A percentile compares a stretch with the other conserved stretches of the same genome.
These are phyloP conservation scores for Aspergillus fumigatus DNA, from an alignment of 2,329 filamentous ascomycete species.

Conservation along the genomic window DNA sequence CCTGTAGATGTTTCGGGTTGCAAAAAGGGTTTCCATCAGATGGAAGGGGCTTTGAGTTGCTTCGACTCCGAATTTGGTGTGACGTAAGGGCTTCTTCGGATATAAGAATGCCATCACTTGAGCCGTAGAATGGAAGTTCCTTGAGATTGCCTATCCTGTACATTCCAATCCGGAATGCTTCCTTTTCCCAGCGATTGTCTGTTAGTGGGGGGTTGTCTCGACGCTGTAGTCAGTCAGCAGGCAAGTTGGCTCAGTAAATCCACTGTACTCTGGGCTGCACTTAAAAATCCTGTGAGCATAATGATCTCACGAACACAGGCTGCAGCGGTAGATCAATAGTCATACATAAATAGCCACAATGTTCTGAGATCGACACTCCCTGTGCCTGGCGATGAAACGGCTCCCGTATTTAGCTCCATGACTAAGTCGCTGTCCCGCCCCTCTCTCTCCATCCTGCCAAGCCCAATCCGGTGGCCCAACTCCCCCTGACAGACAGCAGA, in stretches of 20 bases:
- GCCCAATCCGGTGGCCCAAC: not conserved
- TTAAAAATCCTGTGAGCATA: not conserved
- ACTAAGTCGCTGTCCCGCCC: not conserved
- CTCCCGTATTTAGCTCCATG: not conserved
- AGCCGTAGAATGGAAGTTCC: not conserved
- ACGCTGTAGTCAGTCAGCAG: not conserved
- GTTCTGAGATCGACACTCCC: no score
- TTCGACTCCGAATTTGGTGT: no score
- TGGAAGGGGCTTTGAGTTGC: not conserved
- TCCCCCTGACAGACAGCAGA: not conserved
- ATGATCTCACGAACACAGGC: not conserved
- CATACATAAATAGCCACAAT: not conserved
- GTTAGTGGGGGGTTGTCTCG: not conserved
- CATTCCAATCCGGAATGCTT: not conserved
- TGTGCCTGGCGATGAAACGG: not conserved
- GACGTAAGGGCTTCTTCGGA: not conserved
- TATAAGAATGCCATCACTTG: not conserved
- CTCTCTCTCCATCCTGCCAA: not conserved
- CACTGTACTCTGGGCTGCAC: no score
- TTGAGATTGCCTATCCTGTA: not conserved
- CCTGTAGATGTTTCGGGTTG: not conserved
- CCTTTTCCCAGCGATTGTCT: not conserved
- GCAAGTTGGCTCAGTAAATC: not conserved
- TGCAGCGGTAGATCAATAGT: not conserved
- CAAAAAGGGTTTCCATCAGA: not conserved